Evolutionary conservation across 441 rosid genomes (phyloP), one percentile per base, ranked within the genome.

Genomic region (Syzygium malaccense): DNA sequence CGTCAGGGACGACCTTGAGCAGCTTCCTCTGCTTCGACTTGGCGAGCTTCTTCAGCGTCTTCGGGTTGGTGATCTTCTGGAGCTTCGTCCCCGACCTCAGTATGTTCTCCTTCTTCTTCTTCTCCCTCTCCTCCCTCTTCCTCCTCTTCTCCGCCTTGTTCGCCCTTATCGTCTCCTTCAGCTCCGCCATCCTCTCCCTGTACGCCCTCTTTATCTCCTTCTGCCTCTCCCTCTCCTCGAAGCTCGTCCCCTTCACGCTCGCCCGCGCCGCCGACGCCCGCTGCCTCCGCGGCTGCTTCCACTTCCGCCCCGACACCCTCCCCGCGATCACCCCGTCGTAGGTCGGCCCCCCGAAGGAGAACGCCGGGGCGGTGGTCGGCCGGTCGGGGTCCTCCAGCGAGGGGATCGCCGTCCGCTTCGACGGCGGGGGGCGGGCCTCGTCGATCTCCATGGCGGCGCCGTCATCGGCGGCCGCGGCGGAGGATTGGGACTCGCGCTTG

Each of bases 261-360:
- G 94, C 99, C 28, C 91, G 91, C 92, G 89, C 88, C 87, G 97
- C 98, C 54, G 99, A 97, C 51, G 99, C 92, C 48, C 98, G 92
- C 12, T 94, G 95, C 88, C 90, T 90, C 87, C 97, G 88, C 87
- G 92, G 92, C 94, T 93, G 94, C 92, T 97, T 97, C 99, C 99
- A 96, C n/a, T 91, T 93, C 92, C 99, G 90, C 6, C 98, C 99
- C 1, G 99, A 97, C 14, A 94, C 99, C 91, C 87, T 96, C 83
- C 99, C 99, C 45, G 96, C 97, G 49, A 98, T 96, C 83, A 98
- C 98, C 30, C 99, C 99, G 91, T 96, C 99, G 94, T 95, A 96
- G 4, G 96, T 95, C 5, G 98, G 97, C 56, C 32, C 90, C 32
- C 95, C 99, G 54, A 94, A 89, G 14, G 86, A 51, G 86, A 85